Base-by-base conservation (phyloP, 2,329 filamentous ascomycete genomes). In the Penicillium sp. region DNA sequence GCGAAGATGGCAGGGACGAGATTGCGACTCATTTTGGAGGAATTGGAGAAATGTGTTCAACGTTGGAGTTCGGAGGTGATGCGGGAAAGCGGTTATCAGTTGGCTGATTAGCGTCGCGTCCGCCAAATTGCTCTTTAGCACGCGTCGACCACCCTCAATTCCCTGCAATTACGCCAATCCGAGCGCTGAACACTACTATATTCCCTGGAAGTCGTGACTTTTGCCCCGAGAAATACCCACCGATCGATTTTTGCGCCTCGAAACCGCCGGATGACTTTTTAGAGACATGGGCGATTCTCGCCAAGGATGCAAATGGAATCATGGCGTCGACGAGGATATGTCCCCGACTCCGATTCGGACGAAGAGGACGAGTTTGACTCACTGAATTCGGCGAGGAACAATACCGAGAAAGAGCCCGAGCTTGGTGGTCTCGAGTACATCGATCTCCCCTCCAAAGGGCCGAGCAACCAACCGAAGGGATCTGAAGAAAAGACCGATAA, bases 301-400 rank as follows among this genome's bases (percentile, higher is more conserved):
- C 64, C 66, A 55, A 65, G 60, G 55, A 64, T 62, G 66, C 69
- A 69, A 74, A 77, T 76, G 73, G 74, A 77, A 73, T 70, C 71
- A 73, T 81, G 79, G 79, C 75, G 75, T 67, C 71, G 76, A 67
- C 74, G 75, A 70, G 79, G 79, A 49, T 81, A 75, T 73, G 79
- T 81, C 57, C 77, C 77, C 57, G 79, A 81, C 66, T 81, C 77
- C 57, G 79, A 81, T 66, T 81, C 79, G 42, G 79, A 81, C 56
- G 75, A 77, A 18, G 76, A 77, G 45, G 75, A 75, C 45, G 72
- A 72, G 46, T 68, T 74, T 43, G 75, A 76, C 27, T 73, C 66
- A 44, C 67, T 74, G 53, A 62, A 67, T 18, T 22, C 58, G 8
- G 60, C 54, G 36, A 57, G 59, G 11, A 50, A 54, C 42, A 58